Conservation (phyloP, 331 rosid genomes). For the Prunus yedoensis region DNA sequence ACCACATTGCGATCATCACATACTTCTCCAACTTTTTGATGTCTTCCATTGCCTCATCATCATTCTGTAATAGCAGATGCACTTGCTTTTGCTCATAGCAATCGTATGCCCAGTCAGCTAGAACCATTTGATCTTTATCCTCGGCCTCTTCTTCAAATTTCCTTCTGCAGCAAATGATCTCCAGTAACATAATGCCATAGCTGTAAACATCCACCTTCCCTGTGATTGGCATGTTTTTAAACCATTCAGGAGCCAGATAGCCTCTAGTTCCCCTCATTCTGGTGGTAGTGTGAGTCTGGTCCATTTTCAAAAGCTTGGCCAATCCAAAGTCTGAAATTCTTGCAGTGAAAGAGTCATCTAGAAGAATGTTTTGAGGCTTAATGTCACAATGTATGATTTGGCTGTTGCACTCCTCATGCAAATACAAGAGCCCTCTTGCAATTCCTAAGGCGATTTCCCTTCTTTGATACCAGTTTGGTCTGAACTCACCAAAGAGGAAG, state of each 20-base stretch:
- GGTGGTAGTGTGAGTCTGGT: neutral
- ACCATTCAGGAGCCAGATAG: conserved; percentile 12
- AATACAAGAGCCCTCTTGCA: too few species aligned
- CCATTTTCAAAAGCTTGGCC: conserved; percentile 17
- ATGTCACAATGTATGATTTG: too few species aligned
- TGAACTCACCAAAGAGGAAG: too few species aligned
- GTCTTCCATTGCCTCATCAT: neutral
- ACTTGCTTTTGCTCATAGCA: neutral
- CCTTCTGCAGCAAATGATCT: conserved; percentile 15
- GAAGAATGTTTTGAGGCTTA: conserved; percentile 5
- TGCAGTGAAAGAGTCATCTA: neutral
- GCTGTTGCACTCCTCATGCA: too few species aligned
- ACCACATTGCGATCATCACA: too few species aligned
- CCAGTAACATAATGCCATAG: conserved; percentile 3
- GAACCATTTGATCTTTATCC: conserved; percentile 9
- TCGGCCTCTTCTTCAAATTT: neutral
- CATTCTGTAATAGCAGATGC: neutral
- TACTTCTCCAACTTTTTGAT: too few species aligned
- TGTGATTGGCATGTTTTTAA: conserved; percentile 1
- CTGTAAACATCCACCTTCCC: conserved; percentile 13
- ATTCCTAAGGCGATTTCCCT: too few species aligned
- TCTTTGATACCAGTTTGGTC: too few species aligned
- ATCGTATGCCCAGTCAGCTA: conserved; percentile 16
- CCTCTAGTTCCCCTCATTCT: conserved; percentile 2
- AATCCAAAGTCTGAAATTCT: conserved; percentile 12